phyloP scores from a whole-genome alignment of 495 filamentous ascomycete genomes.

The Hypoxylon cercidicola region DNA sequence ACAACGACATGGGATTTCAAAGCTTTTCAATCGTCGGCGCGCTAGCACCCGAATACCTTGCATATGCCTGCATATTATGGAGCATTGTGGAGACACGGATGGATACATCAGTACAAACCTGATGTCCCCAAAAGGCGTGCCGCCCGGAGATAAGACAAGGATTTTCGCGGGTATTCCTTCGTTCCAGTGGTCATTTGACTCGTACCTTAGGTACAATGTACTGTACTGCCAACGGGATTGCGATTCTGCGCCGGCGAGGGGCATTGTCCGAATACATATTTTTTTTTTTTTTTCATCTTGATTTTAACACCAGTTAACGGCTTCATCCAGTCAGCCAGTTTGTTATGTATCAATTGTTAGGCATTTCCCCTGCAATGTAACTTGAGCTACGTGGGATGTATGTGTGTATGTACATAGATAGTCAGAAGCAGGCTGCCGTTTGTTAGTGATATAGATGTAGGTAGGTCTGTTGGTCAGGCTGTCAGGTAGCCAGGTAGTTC shows the following conservation, averaged over 20 bases:
- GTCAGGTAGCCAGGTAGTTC: no score
- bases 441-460: no score
- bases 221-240: background rate
- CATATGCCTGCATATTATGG: background rate
- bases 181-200: background rate
- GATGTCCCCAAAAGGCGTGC: background rate
- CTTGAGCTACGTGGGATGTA: no score
- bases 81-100: background rate
- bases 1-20: slow-evolving; percentile 23
- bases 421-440: background rate
- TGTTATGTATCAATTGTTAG: no score
- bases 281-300: no score
- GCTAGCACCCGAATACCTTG: slow-evolving; percentile 24
- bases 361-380: no score
- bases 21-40: slow-evolving; percentile 17
- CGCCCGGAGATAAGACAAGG: slow-evolving; percentile 22
- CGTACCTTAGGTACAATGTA: no score
- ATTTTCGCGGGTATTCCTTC: background rate
- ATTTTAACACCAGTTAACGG: no score
- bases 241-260: no score
- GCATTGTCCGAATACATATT: no score
- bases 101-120: background rate
- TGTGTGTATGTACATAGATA: background rate
- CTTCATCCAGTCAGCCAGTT: no score
- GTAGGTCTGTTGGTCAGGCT: no score